These are phyloP conservation scores for Rhodotorula sp. DNA, from an alignment of 1,284 basidiomycete genomes.

Conservation along the genomic window DNA sequence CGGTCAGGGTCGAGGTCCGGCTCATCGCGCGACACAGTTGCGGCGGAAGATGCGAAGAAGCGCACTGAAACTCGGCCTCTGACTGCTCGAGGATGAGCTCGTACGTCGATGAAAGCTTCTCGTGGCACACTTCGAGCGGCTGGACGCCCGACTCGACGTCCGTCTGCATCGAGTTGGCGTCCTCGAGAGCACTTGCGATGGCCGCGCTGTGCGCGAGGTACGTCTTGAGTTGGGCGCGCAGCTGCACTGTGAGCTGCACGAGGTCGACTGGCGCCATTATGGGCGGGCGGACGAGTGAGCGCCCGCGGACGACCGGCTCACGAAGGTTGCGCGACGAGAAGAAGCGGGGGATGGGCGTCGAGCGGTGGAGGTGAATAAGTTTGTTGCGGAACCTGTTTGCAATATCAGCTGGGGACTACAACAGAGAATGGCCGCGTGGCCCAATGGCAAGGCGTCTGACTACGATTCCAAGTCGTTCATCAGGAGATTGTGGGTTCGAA, in stretches of 20 bases:
- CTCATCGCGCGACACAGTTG: neutral
- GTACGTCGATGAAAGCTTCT: constrained; percentile 23
- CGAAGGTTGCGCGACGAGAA: neutral
- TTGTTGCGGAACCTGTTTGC: too few species aligned
- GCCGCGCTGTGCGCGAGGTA: constrained; percentile 18
- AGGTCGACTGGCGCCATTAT: constrained; percentile 3
- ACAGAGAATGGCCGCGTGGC: constrained; percentile 4
- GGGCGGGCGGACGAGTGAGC: neutral
- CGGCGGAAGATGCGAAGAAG: neutral
- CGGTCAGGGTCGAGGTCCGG: too few species aligned
- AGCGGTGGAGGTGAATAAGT: neutral
- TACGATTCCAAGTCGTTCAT: neutral
- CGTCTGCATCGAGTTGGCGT: constrained; percentile 34
- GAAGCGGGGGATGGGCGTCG: neutral
- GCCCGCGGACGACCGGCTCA: neutral
- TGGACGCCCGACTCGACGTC: constrained; percentile 30
- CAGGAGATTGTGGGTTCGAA: constrained; percentile 23
- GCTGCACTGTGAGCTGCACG: constrained; percentile 16
- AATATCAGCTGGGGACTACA: too few species aligned
- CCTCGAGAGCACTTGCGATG: constrained; percentile 27
- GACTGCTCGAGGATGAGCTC: constrained; percentile 20
- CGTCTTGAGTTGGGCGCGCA: constrained; percentile 21
- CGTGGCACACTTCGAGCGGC: constrained; percentile 16
- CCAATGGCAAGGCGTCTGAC: constrained; percentile 8
- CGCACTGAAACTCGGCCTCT: constrained; percentile 33